Evolutionary conservation across 108 stramenopile genomes (phyloP), one percentile per base, ranked within the genome.

Genomic region (Mediolabrus comicus): DNA sequence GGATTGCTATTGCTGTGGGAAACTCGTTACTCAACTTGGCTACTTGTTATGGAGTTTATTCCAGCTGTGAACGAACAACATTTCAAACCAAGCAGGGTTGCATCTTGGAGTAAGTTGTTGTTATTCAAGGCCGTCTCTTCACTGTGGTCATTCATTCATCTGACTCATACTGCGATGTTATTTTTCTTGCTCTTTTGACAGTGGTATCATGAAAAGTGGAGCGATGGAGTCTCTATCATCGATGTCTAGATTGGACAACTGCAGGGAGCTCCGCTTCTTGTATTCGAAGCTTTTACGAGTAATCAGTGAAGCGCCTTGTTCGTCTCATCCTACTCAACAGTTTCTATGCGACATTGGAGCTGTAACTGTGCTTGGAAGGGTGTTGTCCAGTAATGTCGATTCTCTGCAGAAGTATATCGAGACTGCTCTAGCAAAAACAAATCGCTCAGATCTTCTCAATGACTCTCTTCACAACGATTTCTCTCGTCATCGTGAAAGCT

Each of bases 181-280:
- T n/a, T 27, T 2, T 17, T 16, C 0, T 14, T n/a, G 7, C 14
- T 62, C 36, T 43, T 36, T 22, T 74, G 64, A 29, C 74, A 87
- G 85, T 46, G 81, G 77, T 24, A 84, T 88, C 36, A 32, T 88
- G 9, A 69, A 84, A n/a, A 69, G 83, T n/a, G 84, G 87, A 41
- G 87, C 87, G 9, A 77, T 85, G 46, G 81, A 77, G 17, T 80
- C 79, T 4, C 74, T 88, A 46, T 75, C 86, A 2, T 55, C 70
- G 34, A 88, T 86, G 51, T 84, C 85, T 28, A 26, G n/a, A 8
- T 34, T 77, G 9, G 71, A 80, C 17, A 70, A 65, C 17, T 3
- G 53, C 14, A 74, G 69, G 14, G 81, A 71, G 31, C 65, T 88
- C 14, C 67, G 85, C 16, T 74, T 74, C 13, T 67, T 88, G 16